phyloP scores from a whole-genome alignment of 352 stramenopile genomes.

The Globisporangium irregulare region DNA sequence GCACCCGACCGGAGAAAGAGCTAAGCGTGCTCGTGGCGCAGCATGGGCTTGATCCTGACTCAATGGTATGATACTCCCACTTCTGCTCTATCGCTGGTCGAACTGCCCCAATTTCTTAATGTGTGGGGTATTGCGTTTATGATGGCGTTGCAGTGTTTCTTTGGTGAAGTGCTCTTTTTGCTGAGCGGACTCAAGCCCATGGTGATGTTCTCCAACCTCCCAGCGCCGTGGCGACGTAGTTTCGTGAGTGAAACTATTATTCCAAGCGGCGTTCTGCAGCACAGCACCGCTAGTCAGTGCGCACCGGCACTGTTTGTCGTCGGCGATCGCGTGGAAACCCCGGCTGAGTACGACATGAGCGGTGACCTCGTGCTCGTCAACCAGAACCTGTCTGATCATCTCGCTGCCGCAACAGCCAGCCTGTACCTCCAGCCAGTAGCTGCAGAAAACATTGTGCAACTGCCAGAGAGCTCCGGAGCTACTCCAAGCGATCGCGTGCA shows the following conservation, averaged over 20 bases:
- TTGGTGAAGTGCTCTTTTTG: slow-evolving; percentile 71
- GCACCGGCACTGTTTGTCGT: slow-evolving; percentile 24
- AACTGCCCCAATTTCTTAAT: background rate
- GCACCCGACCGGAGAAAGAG: slow-evolving; percentile 21
- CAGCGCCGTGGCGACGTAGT: slow-evolving; percentile 32
- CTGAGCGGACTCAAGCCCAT: slow-evolving; percentile 57
- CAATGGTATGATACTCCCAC: slow-evolving; percentile 32
- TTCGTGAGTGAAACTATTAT: slow-evolving; percentile 44
- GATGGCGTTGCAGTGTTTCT: slow-evolving; percentile 39
- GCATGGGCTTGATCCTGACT: slow-evolving; percentile 35
- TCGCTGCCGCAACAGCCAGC: slow-evolving; percentile 20
- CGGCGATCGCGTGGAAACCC: slow-evolving; percentile 34
- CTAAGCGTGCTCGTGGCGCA: slow-evolving; percentile 22
- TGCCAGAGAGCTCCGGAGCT: background rate
- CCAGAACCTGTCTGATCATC: slow-evolving; percentile 18
- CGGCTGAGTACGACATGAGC: slow-evolving; percentile 43
- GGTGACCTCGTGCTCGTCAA: slow-evolving; percentile 49
- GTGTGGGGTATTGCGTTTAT: background rate
- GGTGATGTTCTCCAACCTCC: slow-evolving; percentile 69
- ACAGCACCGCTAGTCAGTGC: background rate
- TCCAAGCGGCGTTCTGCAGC: slow-evolving; percentile 32
- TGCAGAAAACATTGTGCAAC: background rate
- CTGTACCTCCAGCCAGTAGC: slow-evolving; percentile 13
- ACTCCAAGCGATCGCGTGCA: background rate
- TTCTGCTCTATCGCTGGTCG: no score